Evolutionary conservation across 306 rosid genomes (phyloP).

Genomic region (Vigna hirtella): DNA sequence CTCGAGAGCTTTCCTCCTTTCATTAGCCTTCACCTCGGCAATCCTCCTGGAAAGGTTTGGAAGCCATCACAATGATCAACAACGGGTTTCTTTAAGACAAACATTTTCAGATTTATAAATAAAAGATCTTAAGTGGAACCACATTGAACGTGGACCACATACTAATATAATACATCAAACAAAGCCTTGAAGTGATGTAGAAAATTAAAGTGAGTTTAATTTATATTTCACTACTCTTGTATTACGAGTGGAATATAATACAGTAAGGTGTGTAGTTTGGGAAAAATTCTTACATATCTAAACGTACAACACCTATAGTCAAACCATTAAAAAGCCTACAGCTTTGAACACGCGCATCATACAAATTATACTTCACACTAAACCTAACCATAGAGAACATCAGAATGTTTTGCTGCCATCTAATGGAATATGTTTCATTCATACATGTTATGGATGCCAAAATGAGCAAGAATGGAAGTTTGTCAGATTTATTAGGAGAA

Average conservation of each 20-base stretch:
- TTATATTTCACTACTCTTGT: not conserved
- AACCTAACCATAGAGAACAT: not conserved
- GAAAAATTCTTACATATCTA: not conserved
- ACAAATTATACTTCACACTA: not conserved
- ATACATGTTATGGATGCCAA: not conserved
- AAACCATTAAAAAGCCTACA: not conserved
- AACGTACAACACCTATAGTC: not conserved
- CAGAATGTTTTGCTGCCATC: not conserved
- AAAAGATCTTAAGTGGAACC: not conserved
- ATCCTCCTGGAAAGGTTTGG: slow-evolving; percentile 71
- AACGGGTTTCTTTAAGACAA: not conserved
- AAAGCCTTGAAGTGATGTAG: not conserved
- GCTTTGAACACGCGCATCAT: not conserved
- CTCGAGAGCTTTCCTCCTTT: slow-evolving; percentile 76
- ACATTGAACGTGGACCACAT: not conserved
- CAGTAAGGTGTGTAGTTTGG: not conserved
- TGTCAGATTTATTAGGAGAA: not conserved
- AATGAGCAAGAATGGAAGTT: not conserved
- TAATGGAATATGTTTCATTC: not conserved
- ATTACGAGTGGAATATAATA: not conserved
- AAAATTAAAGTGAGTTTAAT: not conserved
- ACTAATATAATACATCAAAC: not conserved
- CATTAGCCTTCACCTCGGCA: slow-evolving; percentile 87
- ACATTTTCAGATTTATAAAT: slow-evolving; percentile 6
- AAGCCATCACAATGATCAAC: slow-evolving; percentile 38